A percentile compares a stretch with the other conserved stretches of the same genome.
Evolutionary conservation across 2,329 filamentous ascomycete genomes (phyloP).

Genomic region (Trichoderma sp.): DNA sequence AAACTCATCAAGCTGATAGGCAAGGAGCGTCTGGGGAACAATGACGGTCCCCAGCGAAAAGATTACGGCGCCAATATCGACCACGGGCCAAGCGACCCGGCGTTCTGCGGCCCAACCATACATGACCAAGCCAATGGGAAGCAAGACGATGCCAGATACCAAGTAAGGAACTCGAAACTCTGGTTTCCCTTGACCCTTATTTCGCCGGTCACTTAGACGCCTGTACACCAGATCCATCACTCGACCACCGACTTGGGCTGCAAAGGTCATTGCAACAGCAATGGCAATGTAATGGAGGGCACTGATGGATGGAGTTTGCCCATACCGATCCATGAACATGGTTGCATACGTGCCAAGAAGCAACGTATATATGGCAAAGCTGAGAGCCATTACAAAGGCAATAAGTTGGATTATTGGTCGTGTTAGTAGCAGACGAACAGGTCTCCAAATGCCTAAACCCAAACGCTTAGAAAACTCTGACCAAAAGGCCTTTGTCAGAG

Average conservation of each 20-base stretch:
- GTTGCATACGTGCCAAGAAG: slow-evolving; percentile 55
- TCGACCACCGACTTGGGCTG: background rate
- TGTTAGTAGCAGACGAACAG: background rate
- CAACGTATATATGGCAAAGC: slow-evolving; percentile 54
- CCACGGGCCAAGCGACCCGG: slow-evolving; percentile 55
- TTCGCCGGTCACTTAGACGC: background rate
- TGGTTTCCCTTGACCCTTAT: background rate
- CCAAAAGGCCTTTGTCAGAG: background rate
- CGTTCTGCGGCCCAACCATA: slow-evolving; percentile 52
- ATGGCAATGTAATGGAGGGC: slow-evolving; percentile 55
- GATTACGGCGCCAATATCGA: slow-evolving; percentile 57
- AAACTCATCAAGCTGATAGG: slow-evolving; percentile 57
- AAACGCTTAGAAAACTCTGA: background rate
- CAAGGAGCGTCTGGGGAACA: slow-evolving; percentile 53
- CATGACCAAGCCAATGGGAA: slow-evolving; percentile 41
- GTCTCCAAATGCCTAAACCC: background rate
- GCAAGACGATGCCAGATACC: slow-evolving; percentile 36
- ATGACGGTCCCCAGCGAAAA: slow-evolving; percentile 56
- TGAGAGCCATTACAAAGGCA: slow-evolving; percentile 46
- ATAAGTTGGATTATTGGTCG: slow-evolving; percentile 50
- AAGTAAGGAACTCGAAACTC: background rate
- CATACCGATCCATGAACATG: slow-evolving; percentile 50
- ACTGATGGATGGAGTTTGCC: slow-evolving; percentile 44
- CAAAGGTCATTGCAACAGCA: slow-evolving; percentile 29
- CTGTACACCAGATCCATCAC: background rate